Evolutionary conservation across 495 filamentous ascomycete genomes (phyloP).

Genomic region (Massariosphaeria phaeospora): DNA sequence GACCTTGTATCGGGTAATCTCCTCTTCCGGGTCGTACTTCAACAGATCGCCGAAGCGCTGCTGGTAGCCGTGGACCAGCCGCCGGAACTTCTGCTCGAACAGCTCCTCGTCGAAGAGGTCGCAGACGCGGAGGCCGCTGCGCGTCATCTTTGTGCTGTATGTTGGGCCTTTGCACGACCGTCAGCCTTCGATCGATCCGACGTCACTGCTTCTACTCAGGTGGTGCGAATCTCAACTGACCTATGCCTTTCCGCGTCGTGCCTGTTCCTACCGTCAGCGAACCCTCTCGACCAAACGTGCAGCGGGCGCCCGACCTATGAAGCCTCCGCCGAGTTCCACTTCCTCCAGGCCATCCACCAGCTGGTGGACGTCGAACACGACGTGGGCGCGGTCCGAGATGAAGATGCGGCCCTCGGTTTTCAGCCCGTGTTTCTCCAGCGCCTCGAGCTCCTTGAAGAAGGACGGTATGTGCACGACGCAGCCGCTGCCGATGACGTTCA

Average conservation of each 20-base stretch:
- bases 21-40: slow-evolving; percentile 72
- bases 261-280: slow-evolving; percentile 41
- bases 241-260: slow-evolving; percentile 62
- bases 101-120: slow-evolving; percentile 69
- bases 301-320: slow-evolving; percentile 29
- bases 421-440: slow-evolving; percentile 49
- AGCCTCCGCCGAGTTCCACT: slow-evolving; percentile 55
- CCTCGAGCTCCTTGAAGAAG: slow-evolving; percentile 80
- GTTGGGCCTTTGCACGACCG: slow-evolving; percentile 47
- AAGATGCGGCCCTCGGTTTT: slow-evolving; percentile 63
- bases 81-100: slow-evolving; percentile 69
- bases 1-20: slow-evolving; percentile 63
- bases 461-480: slow-evolving; percentile 78
- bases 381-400: slow-evolving; percentile 74
- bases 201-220: neutral
- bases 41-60: slow-evolving; percentile 69
- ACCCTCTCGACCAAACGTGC: slow-evolving; percentile 1
- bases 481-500: slow-evolving; percentile 82
- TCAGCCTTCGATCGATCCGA: neutral
- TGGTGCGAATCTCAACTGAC: slow-evolving; percentile 31
- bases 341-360: slow-evolving; percentile 80
- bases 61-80: slow-evolving; percentile 61
- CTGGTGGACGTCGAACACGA: slow-evolving; percentile 79
- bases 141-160: slow-evolving; percentile 74
- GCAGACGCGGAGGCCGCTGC: slow-evolving; percentile 67